Base-by-base conservation (phyloP, 106 monocot genomes). In the Apostasia ramifera region DNA sequence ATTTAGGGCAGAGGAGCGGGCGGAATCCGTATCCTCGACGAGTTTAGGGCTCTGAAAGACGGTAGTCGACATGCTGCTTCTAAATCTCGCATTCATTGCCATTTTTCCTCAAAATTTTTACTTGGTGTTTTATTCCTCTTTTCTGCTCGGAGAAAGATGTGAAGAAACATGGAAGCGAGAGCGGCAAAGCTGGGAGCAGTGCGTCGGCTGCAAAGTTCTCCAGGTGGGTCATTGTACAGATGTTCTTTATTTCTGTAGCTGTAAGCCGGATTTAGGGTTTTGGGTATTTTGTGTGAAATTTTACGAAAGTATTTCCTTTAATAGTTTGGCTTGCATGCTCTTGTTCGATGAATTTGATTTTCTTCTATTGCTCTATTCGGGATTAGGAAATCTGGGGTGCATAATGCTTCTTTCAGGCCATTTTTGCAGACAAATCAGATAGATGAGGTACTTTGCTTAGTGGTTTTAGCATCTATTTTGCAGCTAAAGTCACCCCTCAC, bases 1-100 rank as follows among this genome's bases (percentile, higher is more conserved):
- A 65, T 46, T 73, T 50, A 74, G 74, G 74, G 66, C 56, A 74
- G 66, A 66, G 57, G 15, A 14, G 47, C 49, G 8, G 47, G 47
- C 8, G 47, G 47, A 26, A 57, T 53, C 42, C 66, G 66, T 39
- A 66, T 74, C 66, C 48, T 58, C 37, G 66, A 74, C 14, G 74
- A 74, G 56, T 55, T 40, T 26, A 47, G n/a, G 57, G 47, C 57
- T 11, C 53, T 57, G 66, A 74, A 66, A 40, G 66, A 66, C n/a
- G 55, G 74, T 74, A 58, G 56, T 0, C 10, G 37, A 68, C 26
- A 26, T 26, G 26, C 26, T 26, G 40, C 41, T 40, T 37, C 55
- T 46, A 46, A 49, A 11, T 2, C 39, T 3, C 40, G 6, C 5
- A 15, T 4, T 72, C 44, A n/a, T 12, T 7, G 8, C n/a, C 38